phyloP scores from a whole-genome alignment of 306 rosid species.

The Cicer cuneatum region DNA sequence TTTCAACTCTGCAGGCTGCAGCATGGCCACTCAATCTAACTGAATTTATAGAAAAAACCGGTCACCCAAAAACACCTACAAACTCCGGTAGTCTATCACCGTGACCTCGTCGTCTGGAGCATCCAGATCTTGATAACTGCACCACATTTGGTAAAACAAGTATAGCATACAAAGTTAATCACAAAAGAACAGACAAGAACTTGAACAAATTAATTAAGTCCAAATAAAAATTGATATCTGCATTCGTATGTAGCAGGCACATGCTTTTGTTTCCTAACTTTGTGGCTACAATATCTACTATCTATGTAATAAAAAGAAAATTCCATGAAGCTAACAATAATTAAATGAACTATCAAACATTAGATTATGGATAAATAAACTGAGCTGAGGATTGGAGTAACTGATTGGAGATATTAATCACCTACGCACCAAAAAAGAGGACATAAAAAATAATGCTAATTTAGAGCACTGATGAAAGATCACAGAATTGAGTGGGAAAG shows the following conservation, averaged over 20 bases:
- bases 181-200: background rate
- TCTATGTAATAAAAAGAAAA: background rate
- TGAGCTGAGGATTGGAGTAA: background rate
- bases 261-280: slow-evolving; percentile 19
- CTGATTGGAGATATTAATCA: slow-evolving; percentile 2
- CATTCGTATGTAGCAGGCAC: slow-evolving; percentile 25
- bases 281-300: slow-evolving; percentile 4
- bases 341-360: slow-evolving; percentile 3
- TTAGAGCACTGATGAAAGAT: slow-evolving; percentile 32
- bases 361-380: background rate
- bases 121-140: slow-evolving; percentile 97
- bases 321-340: slow-evolving; percentile 22
- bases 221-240: slow-evolving; percentile 7
- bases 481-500: slow-evolving; percentile 19
- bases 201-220: background rate
- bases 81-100: slow-evolving; percentile 96
- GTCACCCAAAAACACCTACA: slow-evolving; percentile 52
- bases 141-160: slow-evolving; percentile 38
- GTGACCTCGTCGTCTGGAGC: slow-evolving; percentile 98
- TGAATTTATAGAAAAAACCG: slow-evolving; percentile 19
- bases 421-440: slow-evolving; percentile 8
- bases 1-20: slow-evolving; percentile 26
- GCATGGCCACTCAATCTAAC: background rate
- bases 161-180: slow-evolving; percentile 19
- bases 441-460: slow-evolving; percentile 8